A percentile compares a stretch with the other conserved stretches of the same genome.
phyloP scores from a whole-genome alignment of 2,329 filamentous ascomycete species.

The Aspergillus aculeatinus region DNA sequence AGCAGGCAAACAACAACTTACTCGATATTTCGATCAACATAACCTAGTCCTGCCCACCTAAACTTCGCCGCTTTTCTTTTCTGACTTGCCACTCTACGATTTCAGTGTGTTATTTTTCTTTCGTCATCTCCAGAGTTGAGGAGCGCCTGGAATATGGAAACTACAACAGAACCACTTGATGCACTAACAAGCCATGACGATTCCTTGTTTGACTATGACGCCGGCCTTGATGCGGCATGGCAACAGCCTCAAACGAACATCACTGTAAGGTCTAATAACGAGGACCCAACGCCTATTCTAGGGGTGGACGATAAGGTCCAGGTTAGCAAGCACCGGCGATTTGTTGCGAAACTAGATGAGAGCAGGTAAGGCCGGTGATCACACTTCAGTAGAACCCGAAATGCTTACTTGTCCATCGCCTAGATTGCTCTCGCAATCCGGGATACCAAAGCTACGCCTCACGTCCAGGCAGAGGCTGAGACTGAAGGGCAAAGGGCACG shows the following conservation, averaged over 20 bases:
- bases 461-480: slow-evolving; percentile 68
- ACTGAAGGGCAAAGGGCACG: slow-evolving; percentile 91
- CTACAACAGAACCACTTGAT: slow-evolving; percentile 14
- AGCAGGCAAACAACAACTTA: too few species aligned
- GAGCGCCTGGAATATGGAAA: slow-evolving; percentile 7
- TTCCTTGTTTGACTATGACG: slow-evolving; percentile 74
- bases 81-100: not conserved
- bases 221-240: slow-evolving; percentile 55
- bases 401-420: not conserved
- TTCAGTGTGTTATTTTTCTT: not conserved
- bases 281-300: slow-evolving; percentile 52
- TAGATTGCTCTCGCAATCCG: slow-evolving; percentile 77
- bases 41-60: too few species aligned
- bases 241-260: slow-evolving; percentile 36
- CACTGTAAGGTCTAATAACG: slow-evolving; percentile 6
- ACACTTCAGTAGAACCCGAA: not conserved
- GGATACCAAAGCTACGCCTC: slow-evolving; percentile 77
- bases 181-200: slow-evolving; percentile 54
- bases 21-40: too few species aligned
- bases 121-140: too few species aligned
- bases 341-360: slow-evolving; percentile 85
- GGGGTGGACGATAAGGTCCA: slow-evolving; percentile 87
- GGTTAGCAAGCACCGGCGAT: slow-evolving; percentile 72
- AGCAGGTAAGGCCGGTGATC: slow-evolving; percentile 52
- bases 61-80: not conserved